These are phyloP conservation scores for Niebla homalea DNA, from an alignment of 495 filamentous ascomycete species.

Conservation along the genomic window DNA sequence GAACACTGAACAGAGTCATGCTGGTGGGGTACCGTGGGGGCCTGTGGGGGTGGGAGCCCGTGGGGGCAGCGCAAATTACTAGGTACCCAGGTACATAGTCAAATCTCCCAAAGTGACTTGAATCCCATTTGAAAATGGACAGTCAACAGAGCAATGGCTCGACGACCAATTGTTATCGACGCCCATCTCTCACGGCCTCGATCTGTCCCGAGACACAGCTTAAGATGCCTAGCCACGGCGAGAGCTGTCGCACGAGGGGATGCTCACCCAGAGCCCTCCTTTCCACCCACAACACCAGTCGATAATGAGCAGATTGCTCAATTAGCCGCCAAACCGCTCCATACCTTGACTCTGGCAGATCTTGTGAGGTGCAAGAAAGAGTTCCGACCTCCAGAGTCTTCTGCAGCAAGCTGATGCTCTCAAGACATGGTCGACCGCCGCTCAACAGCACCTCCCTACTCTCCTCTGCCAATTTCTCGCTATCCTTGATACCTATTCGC, in stretches of 20 bases:
- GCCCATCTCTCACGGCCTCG: not conserved
- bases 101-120: too few relatives aligned
- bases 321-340: slow-evolving; percentile 65
- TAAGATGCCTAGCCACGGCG: not conserved
- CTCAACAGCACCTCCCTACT: slow-evolving; percentile 67
- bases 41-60: too few relatives aligned
- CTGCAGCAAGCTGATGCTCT: slow-evolving; percentile 4
- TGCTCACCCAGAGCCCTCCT: slow-evolving; percentile 3
- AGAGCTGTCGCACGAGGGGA: not conserved
- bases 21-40: too few relatives aligned
- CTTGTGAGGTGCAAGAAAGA: slow-evolving; percentile 55
- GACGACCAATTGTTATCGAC: slow-evolving; percentile 5
- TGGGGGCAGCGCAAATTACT: too few relatives aligned
- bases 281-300: slow-evolving; percentile 24
- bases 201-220: not conserved
- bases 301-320: slow-evolving; percentile 61
- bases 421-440: slow-evolving; percentile 79
- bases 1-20: too few relatives aligned
- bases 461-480: slow-evolving; percentile 84
- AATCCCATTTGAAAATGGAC: too few relatives aligned
- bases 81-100: too few relatives aligned
- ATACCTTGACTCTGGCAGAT: slow-evolving; percentile 73
- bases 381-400: not conserved
- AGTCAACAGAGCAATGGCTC: not conserved
- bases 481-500: slow-evolving; percentile 82